Evolutionary conservation across 768 basidiomycete species (phyloP).

Genomic region (Amyloporia xantha): DNA sequence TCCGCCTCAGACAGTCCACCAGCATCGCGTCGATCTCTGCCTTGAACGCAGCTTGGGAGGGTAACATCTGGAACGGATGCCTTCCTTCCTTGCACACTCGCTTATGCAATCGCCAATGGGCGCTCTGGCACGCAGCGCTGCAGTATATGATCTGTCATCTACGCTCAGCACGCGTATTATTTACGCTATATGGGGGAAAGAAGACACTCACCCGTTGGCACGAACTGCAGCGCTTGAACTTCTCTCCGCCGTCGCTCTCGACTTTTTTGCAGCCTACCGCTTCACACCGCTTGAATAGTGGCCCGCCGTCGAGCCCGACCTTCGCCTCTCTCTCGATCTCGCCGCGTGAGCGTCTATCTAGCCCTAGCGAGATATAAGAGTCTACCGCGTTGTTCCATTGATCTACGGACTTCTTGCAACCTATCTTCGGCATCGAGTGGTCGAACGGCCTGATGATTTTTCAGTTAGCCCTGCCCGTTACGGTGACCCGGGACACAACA

Average conservation of each 20-base stretch:
- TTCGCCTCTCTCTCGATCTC: conserved; percentile 21
- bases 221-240: conserved; percentile 13
- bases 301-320: conserved; percentile 17
- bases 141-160: conserved; percentile 18
- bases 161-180: not conserved
- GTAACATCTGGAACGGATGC: conserved; percentile 1
- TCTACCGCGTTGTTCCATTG: conserved; percentile 23
- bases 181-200: not conserved
- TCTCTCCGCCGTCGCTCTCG: conserved; percentile 14
- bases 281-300: conserved; percentile 20
- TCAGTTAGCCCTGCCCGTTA: too few species aligned
- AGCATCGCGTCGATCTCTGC: not conserved
- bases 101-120: conserved; percentile 16
- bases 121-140: conserved; percentile 13
- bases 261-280: conserved; percentile 12
- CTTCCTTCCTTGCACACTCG: conserved; percentile 3
- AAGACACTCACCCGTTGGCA: conserved; percentile 23
- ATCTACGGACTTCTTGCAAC: not conserved
- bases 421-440: not conserved
- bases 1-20: not conserved
- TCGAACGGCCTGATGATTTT: conserved; percentile 3
- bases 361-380: conserved; percentile 14
- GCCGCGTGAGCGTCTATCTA: conserved; percentile 10
- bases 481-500: too few species aligned
- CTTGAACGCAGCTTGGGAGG: not conserved